Percentiles rank a stretch among this genome's conserved stretches.
Evolutionary conservation across 129 eudicot species (phyloP).

Genomic region (Glebionis coronaria): DNA sequence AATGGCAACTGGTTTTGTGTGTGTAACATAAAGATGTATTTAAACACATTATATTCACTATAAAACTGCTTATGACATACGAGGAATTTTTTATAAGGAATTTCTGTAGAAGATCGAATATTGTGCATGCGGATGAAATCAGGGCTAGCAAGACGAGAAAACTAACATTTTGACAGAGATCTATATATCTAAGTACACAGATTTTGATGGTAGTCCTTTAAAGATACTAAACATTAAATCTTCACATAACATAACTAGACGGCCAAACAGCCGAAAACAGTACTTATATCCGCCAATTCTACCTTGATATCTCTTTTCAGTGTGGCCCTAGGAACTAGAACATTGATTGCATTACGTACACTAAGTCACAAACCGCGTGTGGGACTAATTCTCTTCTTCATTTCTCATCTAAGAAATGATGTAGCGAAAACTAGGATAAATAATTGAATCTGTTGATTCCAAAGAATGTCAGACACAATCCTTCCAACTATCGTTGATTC

Average conservation of each 20-base stretch:
- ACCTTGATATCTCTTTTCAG: too few species aligned
- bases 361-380: too few species aligned
- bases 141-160: conserved; percentile 2
- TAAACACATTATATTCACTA: neutral
- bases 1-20: neutral
- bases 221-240: neutral
- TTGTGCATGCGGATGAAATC: neutral
- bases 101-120: neutral
- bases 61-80: neutral
- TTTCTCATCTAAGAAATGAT: too few species aligned
- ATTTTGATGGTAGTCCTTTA: neutral
- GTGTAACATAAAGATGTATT: neutral
- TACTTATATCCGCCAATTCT: too few species aligned
- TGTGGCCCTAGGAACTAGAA: too few species aligned
- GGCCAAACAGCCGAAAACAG: too few species aligned
- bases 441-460: too few species aligned
- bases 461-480: too few species aligned
- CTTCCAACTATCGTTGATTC: too few species aligned
- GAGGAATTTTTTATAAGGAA: neutral
- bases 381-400: too few species aligned
- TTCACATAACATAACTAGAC: neutral
- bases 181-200: neutral
- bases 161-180: neutral
- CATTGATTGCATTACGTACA: too few species aligned
- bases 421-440: too few species aligned